These are phyloP conservation scores for Candida koratica DNA, from an alignment of 805 yeast species.

Conservation along the genomic window DNA sequence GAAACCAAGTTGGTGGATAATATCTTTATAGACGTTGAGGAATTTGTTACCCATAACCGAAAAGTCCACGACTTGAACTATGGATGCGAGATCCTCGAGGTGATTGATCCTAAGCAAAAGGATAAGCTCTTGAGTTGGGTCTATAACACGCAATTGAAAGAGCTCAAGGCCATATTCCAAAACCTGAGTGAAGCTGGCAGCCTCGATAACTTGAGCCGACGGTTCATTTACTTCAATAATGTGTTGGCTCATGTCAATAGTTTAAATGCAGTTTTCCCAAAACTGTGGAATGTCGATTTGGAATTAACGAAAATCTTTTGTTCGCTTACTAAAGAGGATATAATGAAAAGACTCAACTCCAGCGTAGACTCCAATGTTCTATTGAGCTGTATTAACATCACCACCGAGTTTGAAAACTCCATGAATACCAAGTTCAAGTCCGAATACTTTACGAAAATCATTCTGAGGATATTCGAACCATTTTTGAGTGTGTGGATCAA, in stretches of 20 bases:
- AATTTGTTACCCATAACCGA: slow-evolving; percentile 28
- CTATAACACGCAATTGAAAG: slow-evolving; percentile 63
- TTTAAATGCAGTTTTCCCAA: slow-evolving; percentile 57
- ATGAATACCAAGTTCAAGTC: slow-evolving; percentile 61
- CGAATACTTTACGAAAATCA: slow-evolving; percentile 40
- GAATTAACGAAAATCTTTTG: slow-evolving; percentile 63
- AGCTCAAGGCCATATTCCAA: slow-evolving; percentile 70
- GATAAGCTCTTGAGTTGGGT: slow-evolving; percentile 71
- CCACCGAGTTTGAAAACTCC: slow-evolving; percentile 79
- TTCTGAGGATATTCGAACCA: slow-evolving; percentile 75
- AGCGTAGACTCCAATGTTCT: slow-evolving; percentile 53
- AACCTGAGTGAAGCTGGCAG: slow-evolving; percentile 91
- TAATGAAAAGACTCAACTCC: slow-evolving; percentile 32
- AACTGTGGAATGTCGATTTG: slow-evolving; percentile 65
- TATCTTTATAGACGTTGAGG: slow-evolving; percentile 69
- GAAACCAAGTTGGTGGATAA: slow-evolving; percentile 63
- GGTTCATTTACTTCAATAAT: slow-evolving; percentile 78
- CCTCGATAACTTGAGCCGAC: slow-evolving; percentile 75
- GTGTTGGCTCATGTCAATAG: slow-evolving; percentile 57
- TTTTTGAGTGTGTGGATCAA: slow-evolving; percentile 80
- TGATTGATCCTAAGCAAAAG: slow-evolving; percentile 52
- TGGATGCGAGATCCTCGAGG: slow-evolving; percentile 72
- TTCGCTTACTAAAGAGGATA: slow-evolving; percentile 62
- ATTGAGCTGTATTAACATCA: slow-evolving; percentile 64
- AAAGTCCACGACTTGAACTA: slow-evolving; percentile 38